Conservation (phyloP, 306 rosid genomes). For the Fragaria nilgerrensis region DNA sequence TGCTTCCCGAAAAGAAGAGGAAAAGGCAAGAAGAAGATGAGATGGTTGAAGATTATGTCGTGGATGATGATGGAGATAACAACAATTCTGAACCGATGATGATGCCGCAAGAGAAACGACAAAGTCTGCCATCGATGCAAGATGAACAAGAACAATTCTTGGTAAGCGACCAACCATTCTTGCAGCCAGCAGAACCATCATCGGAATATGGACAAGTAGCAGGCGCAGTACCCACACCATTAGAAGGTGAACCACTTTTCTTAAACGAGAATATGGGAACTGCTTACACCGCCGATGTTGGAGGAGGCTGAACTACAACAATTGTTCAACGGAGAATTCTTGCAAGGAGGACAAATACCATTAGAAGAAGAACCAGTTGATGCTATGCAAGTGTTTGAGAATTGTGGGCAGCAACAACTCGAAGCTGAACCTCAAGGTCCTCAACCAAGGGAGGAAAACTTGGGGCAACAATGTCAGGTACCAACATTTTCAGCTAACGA, state of each 20-base stretch:
- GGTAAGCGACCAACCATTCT: no score
- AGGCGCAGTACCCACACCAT: not conserved
- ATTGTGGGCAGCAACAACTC: not conserved
- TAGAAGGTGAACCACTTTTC: not conserved
- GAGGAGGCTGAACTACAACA: not conserved
- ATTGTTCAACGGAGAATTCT: not conserved
- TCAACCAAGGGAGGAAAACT: no score
- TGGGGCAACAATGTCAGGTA: not conserved
- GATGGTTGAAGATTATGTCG: not conserved
- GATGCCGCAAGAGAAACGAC: not conserved
- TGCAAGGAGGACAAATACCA: not conserved
- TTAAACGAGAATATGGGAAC: not conserved
- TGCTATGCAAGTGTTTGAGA: no score
- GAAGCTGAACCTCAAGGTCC: no score
- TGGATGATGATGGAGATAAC: not conserved
- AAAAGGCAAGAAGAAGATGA: not conserved
- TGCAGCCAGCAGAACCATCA: not conserved
- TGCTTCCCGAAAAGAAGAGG: not conserved
- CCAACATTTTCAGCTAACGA: not conserved
- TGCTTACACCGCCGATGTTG: not conserved
- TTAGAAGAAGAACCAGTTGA: not conserved
- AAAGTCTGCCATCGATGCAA: no score
- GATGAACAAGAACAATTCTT: no score
- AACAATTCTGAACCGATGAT: no score
- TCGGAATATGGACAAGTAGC: no score